Percentiles rank a stretch among this genome's conserved stretches.
phyloP scores from a whole-genome alignment of 371 early-diverging fungal genomes.

The Mucor plumbeus region DNA sequence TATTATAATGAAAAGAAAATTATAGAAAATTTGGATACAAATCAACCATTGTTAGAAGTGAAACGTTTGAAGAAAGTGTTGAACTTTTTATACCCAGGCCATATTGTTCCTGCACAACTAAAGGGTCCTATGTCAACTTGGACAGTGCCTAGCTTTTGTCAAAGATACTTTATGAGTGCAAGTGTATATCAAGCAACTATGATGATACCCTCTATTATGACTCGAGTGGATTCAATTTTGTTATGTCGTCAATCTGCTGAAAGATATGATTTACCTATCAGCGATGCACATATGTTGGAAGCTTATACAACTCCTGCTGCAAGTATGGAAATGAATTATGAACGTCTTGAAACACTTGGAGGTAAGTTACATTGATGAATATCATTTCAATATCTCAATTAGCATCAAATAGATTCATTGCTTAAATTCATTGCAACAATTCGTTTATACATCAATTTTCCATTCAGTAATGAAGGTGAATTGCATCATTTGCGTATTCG shows the following conservation, averaged over 20 bases:
- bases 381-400: not conserved
- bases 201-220: conserved; percentile 70
- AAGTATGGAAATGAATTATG: conserved; percentile 79
- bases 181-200: conserved; percentile 59
- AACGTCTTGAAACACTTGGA: conserved; percentile 95
- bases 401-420: conserved; percentile 70
- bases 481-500: conserved; percentile 73
- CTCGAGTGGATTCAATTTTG: conserved; percentile 70
- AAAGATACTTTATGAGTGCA: conserved; percentile 53
- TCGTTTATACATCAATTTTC: conserved; percentile 79
- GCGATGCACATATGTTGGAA: conserved; percentile 59
- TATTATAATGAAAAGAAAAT: conserved; percentile 51
- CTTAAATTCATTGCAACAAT: conserved; percentile 86
- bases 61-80: conserved; percentile 46
- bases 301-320: conserved; percentile 83
- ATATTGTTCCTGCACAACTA: conserved; percentile 23
- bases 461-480: conserved; percentile 82
- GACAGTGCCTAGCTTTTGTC: conserved; percentile 64
- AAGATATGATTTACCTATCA: conserved; percentile 45
- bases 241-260: conserved; percentile 61
- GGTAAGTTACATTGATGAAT: conserved; percentile 25
- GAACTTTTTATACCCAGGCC: conserved; percentile 58
- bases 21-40: conserved; percentile 21
- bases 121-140: conserved; percentile 41
- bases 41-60: conserved; percentile 62